A percentile compares a stretch with the other conserved stretches of the same genome.
These are phyloP conservation scores for Claviceps arundinis DNA, from an alignment of 2,329 filamentous ascomycete genomes.

Conservation along the genomic window DNA sequence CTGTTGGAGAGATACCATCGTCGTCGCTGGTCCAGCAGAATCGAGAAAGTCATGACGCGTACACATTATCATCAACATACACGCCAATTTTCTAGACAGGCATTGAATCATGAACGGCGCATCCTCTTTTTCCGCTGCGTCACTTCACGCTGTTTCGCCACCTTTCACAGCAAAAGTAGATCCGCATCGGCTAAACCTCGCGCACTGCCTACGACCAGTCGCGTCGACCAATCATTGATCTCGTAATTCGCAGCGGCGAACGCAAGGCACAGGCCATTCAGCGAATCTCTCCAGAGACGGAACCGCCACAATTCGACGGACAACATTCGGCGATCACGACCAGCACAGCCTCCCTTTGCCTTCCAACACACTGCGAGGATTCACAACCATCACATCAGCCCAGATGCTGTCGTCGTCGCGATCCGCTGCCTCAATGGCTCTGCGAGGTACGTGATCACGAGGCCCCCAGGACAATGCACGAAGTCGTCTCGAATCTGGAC, in stretches of 20 bases:
- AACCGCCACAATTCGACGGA: too few species aligned
- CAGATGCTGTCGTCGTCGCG: constrained; percentile 36
- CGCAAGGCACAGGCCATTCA: background rate
- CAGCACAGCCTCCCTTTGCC: too few species aligned
- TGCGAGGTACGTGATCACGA: constrained; percentile 28
- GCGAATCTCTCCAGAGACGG: background rate
- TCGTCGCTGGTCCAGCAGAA: too few species aligned
- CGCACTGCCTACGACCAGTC: background rate
- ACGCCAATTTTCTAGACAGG: too few species aligned
- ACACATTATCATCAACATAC: too few species aligned
- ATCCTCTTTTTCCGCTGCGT: background rate
- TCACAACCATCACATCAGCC: background rate
- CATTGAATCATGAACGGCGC: too few species aligned
- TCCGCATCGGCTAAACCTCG: constrained; percentile 18
- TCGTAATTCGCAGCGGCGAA: constrained; percentile 15
- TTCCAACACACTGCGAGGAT: too few species aligned
- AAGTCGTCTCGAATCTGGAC: background rate
- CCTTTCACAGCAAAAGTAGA: background rate
- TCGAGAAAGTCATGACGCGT: too few species aligned
- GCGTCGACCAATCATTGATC: constrained; percentile 17
- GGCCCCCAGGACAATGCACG: background rate
- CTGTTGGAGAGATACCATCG: too few species aligned
- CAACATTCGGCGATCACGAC: too few species aligned
- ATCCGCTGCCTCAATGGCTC: constrained; percentile 37
- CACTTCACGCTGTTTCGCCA: background rate